phyloP scores from a whole-genome alignment of 768 basidiomycete species.

The Brasilioporus rufonigricans region DNA sequence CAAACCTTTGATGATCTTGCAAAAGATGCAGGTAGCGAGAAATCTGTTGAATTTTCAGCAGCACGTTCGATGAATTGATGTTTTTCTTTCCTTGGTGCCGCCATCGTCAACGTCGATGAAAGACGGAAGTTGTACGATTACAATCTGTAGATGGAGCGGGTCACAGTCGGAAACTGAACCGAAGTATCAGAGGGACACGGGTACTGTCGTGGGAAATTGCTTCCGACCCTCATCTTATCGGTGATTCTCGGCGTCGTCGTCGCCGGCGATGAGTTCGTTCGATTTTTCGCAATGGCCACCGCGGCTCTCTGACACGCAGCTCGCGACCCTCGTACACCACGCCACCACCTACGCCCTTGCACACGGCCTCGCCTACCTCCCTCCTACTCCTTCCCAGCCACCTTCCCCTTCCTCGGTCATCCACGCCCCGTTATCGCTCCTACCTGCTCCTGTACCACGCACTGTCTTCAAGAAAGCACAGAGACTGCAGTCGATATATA shows the following conservation, averaged over 20 bases:
- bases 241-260: background rate
- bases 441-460: slow-evolving; percentile 86
- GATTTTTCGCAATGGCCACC: slow-evolving; percentile 76
- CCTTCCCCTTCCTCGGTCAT: slow-evolving; percentile 69
- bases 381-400: slow-evolving; percentile 43
- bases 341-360: slow-evolving; percentile 84
- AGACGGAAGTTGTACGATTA: no score
- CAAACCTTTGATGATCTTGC: slow-evolving; percentile 89
- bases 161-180: no score
- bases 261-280: slow-evolving; percentile 33
- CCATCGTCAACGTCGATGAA: slow-evolving; percentile 2
- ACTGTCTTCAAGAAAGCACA: slow-evolving; percentile 63
- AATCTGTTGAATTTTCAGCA: slow-evolving; percentile 36
- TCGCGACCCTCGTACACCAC: slow-evolving; percentile 55
- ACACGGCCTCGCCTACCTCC: slow-evolving; percentile 82
- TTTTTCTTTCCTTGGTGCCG: slow-evolving; percentile 21
- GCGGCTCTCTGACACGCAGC: slow-evolving; percentile 51
- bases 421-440: slow-evolving; percentile 85
- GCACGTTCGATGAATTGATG: accelerated
- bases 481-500: slow-evolving; percentile 73
- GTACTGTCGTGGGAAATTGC: no score
- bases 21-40: slow-evolving; percentile 79
- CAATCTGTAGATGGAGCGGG: no score
- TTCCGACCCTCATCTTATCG: background rate
- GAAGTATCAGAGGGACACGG: no score